Conservation (phyloP, 495 filamentous ascomycete species). For the Trichodelitschia bisporula region DNA sequence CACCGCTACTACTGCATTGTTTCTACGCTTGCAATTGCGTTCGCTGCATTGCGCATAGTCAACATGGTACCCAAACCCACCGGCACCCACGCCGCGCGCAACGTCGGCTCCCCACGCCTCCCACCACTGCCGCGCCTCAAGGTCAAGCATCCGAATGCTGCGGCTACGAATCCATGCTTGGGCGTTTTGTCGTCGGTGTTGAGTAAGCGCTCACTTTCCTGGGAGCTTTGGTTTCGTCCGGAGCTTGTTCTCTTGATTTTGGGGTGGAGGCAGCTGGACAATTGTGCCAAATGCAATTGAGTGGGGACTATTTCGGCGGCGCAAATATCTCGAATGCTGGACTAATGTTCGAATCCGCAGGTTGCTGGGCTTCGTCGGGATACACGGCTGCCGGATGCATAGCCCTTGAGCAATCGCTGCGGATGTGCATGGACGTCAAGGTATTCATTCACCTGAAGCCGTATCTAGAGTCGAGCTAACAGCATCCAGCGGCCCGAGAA, state of each 20-base stretch:
- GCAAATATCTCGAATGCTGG: too few relatives aligned
- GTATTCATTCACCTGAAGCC: too few relatives aligned
- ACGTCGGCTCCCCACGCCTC: constrained; percentile 47
- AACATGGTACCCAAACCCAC: background rate
- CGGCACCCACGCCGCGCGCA: background rate
- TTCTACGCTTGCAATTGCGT: background rate
- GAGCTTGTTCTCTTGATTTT: too few relatives aligned
- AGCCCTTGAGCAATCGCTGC: constrained; percentile 55
- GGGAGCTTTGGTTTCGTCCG: too few relatives aligned
- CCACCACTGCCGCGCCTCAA: constrained; percentile 69
- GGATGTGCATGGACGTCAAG: constrained; percentile 94
- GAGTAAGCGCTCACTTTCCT: constrained; percentile 49
- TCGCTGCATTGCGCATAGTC: background rate
- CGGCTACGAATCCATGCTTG: constrained; percentile 55
- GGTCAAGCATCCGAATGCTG: constrained; percentile 55
- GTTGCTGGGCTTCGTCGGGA: constrained; percentile 85
- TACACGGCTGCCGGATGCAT: constrained; percentile 48
- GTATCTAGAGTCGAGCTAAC: too few relatives aligned
- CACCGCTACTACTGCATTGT: constrained; percentile 1
- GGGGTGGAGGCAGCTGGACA: too few relatives aligned
- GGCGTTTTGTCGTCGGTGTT: constrained; percentile 75
- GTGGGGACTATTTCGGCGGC: too few relatives aligned
- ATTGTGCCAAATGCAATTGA: too few relatives aligned
- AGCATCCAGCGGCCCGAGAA: too few relatives aligned
- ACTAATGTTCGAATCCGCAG: too few relatives aligned